These are phyloP conservation scores for Lentinus brumalis DNA, from an alignment of 768 basidiomycete species.

Conservation along the genomic window DNA sequence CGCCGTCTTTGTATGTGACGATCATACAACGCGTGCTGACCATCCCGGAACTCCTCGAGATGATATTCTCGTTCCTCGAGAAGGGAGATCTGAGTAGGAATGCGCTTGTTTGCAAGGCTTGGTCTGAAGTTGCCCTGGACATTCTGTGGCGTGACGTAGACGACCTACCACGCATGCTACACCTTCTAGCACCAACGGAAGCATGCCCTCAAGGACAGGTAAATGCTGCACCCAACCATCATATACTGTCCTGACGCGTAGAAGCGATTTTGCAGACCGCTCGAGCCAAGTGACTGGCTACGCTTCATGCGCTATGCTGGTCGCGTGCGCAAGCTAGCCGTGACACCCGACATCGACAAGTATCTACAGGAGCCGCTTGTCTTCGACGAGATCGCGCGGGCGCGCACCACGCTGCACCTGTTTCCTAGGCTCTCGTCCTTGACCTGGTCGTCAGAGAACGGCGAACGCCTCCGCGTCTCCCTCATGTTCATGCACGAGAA, in stretches of 20 bases:
- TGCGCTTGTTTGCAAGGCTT: conserved; percentile 57
- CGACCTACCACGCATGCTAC: conserved; percentile 47
- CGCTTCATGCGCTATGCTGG: conserved; percentile 54
- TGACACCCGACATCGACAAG: background rate
- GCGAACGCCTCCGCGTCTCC: conserved; percentile 35
- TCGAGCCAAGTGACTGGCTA: conserved; percentile 58
- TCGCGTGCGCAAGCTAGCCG: conserved; percentile 25
- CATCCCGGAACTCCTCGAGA: conserved; percentile 62
- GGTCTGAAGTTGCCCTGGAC: conserved; percentile 61
- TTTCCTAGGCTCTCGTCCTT: conserved; percentile 57
- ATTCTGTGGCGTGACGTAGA: conserved; percentile 58
- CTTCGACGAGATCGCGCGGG: conserved; percentile 59
- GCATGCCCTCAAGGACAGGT: background rate
- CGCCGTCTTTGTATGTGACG: conserved; percentile 11
- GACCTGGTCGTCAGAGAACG: conserved; percentile 42
- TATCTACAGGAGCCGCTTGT: conserved; percentile 31
- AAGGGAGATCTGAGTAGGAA: conserved; percentile 42
- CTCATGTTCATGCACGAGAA: conserved; percentile 61
- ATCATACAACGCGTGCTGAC: conserved; percentile 42
- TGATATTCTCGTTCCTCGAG: conserved; percentile 54
- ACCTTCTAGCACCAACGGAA: conserved; percentile 48
- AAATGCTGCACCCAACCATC: background rate
- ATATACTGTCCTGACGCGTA: background rate
- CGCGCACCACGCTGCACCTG: conserved; percentile 53
- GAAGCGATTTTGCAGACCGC: conserved; percentile 26